Evolutionary conservation across 2,329 filamentous ascomycete genomes (phyloP), one percentile per base, ranked within the genome.

Genomic region (Alternaria rosae): DNA sequence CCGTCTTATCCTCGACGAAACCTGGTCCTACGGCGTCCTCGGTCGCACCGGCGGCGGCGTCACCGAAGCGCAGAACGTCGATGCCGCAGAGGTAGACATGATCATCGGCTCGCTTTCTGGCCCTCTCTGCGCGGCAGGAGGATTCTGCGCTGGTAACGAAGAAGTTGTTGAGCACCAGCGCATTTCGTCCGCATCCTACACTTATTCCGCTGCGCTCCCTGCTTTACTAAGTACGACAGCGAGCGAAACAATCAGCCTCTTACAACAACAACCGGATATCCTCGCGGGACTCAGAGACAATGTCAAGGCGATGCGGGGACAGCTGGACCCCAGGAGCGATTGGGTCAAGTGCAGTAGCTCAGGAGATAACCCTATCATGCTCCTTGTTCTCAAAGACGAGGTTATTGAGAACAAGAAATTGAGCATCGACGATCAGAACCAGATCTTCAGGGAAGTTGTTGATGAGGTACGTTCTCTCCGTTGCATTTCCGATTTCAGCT

Each of bases 91-190:
- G 76, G 90, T 99, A 52, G 95, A 99, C 82, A 97, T 99, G 93
- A 94, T 99, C 69, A 88, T 98, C 54, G 95, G 96, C 44, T 97
- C 93, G 35, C 88, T 99, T 47, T 90, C 94, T 12, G 94, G 95
- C 3, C 91, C 94, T 15, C 85, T 99, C 38, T 95, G 94, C 75
- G 93, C 92, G 10, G 94, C 94, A 57, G 95, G 96, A 70, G 95
- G 95, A 15, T 99, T 99, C 84, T 99, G 95, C 78, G 94, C 94
- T 15, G 94, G 94, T 17, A 90, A 91, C 41, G 90, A 90, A 67
- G 95, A 97, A 76, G 94, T 98, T 17, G 92, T 98, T 17, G 92
- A 96, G 78, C 95, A 99, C 76, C 95, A 99, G 82, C 93, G 95
- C 69, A 94, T 99, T 74, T 93, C 92, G 9, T 92, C 94, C 5